Percentiles rank a stretch among this genome's conserved stretches.
Conservation (phyloP, 2,329 filamentous ascomycete species). For the Aureobasidium lini region DNA sequence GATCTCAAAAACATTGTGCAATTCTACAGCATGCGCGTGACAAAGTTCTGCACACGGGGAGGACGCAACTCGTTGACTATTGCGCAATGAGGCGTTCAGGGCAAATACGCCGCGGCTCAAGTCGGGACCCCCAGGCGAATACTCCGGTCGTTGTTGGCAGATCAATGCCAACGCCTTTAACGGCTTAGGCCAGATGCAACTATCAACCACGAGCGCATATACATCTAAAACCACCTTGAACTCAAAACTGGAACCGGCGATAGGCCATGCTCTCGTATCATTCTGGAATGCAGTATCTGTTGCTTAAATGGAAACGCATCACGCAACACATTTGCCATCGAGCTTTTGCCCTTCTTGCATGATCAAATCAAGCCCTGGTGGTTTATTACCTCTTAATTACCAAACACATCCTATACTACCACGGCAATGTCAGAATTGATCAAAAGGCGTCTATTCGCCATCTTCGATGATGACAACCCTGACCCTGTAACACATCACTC, state of each 20-base stretch:
- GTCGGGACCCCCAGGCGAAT: background rate
- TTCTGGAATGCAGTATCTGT: background rate
- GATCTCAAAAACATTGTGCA: too few relatives aligned
- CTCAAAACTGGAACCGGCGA: background rate
- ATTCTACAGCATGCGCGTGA: too few relatives aligned
- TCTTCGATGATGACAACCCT: background rate
- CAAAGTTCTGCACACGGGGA: too few relatives aligned
- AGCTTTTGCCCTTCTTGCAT: background rate
- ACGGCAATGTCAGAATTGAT: background rate
- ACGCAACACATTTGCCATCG: background rate
- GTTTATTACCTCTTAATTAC: background rate
- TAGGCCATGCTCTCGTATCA: background rate
- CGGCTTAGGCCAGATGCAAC: background rate
- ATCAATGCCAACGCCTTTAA: background rate
- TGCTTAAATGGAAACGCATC: slow-evolving; percentile 1
- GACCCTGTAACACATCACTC: background rate
- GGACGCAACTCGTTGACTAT: too few relatives aligned
- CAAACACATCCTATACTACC: background rate
- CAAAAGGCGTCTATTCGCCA: background rate
- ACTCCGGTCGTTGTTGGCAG: background rate
- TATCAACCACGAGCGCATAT: background rate
- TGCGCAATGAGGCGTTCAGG: background rate
- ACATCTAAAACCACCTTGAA: background rate
- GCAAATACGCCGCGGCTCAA: background rate
- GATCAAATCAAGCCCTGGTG: background rate